Percentiles rank a stretch among this genome's conserved stretches.
These are phyloP conservation scores for Schizosaccharomyces japonicus DNA, from an alignment of 805 yeast genomes.

Conservation along the genomic window DNA sequence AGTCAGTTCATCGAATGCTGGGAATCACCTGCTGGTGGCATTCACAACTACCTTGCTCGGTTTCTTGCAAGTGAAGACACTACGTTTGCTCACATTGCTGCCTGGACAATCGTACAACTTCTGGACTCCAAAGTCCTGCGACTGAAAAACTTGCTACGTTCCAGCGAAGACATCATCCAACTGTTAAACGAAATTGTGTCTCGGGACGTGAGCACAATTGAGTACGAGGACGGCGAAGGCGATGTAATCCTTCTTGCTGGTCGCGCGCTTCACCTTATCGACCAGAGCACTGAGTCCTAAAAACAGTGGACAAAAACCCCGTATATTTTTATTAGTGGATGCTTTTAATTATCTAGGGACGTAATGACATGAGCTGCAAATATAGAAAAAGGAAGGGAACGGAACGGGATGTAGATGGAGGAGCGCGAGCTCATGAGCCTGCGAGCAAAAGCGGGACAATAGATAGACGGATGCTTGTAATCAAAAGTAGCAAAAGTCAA, in stretches of 20 bases:
- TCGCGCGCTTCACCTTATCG: not conserved
- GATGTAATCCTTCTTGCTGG: not conserved
- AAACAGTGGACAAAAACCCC: not conserved
- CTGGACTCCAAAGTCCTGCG: conserved; percentile 34
- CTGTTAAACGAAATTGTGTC: not conserved
- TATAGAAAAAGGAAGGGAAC: no score
- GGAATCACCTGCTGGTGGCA: conserved; percentile 62
- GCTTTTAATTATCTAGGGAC: no score
- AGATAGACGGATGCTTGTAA: no score
- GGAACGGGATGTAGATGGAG: no score
- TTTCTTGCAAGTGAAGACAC: conserved; percentile 67
- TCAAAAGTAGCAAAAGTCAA: no score
- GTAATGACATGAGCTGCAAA: no score
- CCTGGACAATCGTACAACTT: conserved; percentile 86
- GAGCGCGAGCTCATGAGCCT: no score
- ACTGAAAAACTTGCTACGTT: not conserved
- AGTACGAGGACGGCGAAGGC: conserved; percentile 2
- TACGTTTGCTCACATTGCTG: conserved; percentile 91
- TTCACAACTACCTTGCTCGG: conserved; percentile 55
- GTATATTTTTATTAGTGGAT: not conserved
- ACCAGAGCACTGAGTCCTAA: not conserved
- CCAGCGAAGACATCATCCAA: conserved; percentile 1
- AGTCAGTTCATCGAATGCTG: conserved; percentile 56
- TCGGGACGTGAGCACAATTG: not conserved
- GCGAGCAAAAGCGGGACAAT: no score